A percentile compares a stretch with the other conserved stretches of the same genome.
These are phyloP conservation scores for Serpula lacrymans DNA, from an alignment of 768 basidiomycete species.

Conservation along the genomic window DNA sequence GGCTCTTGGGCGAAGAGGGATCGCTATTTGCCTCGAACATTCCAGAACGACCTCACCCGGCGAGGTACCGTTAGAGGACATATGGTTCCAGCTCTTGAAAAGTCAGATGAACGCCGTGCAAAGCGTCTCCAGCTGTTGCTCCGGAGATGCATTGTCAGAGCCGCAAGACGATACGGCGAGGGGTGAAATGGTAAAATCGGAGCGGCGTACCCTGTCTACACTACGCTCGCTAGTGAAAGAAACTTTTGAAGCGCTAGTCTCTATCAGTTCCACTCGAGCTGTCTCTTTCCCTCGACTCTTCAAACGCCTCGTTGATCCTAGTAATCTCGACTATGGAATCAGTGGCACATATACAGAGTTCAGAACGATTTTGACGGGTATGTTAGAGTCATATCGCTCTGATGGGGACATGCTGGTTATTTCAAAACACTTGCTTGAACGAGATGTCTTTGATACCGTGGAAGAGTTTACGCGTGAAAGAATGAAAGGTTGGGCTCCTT, in stretches of 20 bases:
- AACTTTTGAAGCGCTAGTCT: slow-evolving; percentile 80
- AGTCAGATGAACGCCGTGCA: slow-evolving; percentile 83
- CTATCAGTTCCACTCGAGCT: slow-evolving; percentile 72
- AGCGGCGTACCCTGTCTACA: slow-evolving; percentile 39
- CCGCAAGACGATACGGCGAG: slow-evolving; percentile 10
- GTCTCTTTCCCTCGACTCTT: slow-evolving; percentile 92
- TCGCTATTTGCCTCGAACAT: slow-evolving; percentile 66
- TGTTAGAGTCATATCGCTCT: slow-evolving; percentile 90
- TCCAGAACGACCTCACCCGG: slow-evolving; percentile 43
- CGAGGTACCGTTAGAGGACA: slow-evolving; percentile 63
- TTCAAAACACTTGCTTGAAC: slow-evolving; percentile 74
- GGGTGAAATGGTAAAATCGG: slow-evolving; percentile 15
- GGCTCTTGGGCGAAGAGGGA: slow-evolving; percentile 56
- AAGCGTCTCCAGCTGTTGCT: slow-evolving; percentile 47
- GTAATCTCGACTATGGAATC: slow-evolving; percentile 45
- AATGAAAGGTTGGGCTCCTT: slow-evolving; percentile 57
- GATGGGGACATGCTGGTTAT: slow-evolving; percentile 89
- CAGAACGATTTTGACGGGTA: slow-evolving; percentile 85
- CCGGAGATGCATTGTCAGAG: slow-evolving; percentile 11
- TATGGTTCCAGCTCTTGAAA: slow-evolving; percentile 85
- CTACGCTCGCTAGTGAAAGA: slow-evolving; percentile 78
- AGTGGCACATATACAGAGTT: slow-evolving; percentile 85
- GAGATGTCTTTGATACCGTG: slow-evolving; percentile 77
- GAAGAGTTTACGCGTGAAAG: slow-evolving; percentile 57
- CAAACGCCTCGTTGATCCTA: slow-evolving; percentile 82